Evolutionary conservation across 2,329 filamentous ascomycete species (phyloP).

Genomic region (Aspergillus sp.): DNA sequence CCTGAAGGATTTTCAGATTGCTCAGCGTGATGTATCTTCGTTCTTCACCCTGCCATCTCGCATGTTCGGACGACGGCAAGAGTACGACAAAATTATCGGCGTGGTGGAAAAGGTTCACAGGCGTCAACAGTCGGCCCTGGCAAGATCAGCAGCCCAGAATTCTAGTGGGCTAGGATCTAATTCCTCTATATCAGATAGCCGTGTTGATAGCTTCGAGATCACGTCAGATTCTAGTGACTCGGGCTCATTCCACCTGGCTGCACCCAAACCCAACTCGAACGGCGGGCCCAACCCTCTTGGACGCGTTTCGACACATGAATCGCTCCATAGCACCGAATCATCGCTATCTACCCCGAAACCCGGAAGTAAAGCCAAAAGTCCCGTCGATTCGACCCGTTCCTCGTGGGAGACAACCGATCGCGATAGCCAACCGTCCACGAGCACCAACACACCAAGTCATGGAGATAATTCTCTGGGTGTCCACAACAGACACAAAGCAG

Average conservation of each 20-base stretch:
- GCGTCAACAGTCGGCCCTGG: conserved; percentile 46
- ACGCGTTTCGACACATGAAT: conserved; percentile 29
- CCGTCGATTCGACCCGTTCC: conserved; percentile 28
- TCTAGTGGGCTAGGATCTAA: conserved; percentile 45
- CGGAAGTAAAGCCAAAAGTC: conserved; percentile 27
- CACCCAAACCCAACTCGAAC: conserved; percentile 34
- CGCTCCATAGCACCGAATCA: conserved; percentile 28
- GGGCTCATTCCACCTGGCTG: conserved; percentile 35
- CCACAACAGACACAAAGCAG: conserved; percentile 34
- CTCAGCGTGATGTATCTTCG: conserved; percentile 79
- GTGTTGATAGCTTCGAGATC: conserved; percentile 41
- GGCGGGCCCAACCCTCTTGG: conserved; percentile 21
- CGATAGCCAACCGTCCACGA: conserved; percentile 29
- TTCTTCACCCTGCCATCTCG: conserved; percentile 79
- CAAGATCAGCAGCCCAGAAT: conserved; percentile 25
- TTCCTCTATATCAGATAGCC: conserved; percentile 48
- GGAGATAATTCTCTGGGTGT: conserved; percentile 23
- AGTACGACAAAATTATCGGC: conserved; percentile 62
- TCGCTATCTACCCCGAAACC: conserved; percentile 27
- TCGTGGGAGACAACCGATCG: conserved; percentile 32
- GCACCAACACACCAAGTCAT: conserved; percentile 23
- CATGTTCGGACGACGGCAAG: conserved; percentile 72
- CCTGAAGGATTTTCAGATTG: conserved; percentile 68
- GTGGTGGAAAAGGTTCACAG: conserved; percentile 71
- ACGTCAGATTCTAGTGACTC: conserved; percentile 52